Evolutionary conservation across 1,139 yeast species (phyloP).

Genomic region (Protomyces inundatus): DNA sequence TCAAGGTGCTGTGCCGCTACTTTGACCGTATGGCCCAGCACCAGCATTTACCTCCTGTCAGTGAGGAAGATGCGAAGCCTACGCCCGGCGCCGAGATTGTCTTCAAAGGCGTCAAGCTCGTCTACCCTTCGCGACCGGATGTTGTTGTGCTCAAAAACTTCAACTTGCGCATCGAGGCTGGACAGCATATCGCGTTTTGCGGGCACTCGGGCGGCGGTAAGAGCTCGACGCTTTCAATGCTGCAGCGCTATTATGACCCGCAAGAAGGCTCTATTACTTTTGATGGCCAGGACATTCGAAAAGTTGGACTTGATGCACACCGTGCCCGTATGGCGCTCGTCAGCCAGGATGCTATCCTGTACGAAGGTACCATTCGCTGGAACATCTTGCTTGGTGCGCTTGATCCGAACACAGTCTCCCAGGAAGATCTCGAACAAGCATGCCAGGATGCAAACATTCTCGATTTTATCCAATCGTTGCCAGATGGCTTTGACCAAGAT

Average conservation of each 20-base stretch:
- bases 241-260: slow-evolving; percentile 79
- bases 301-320: slow-evolving; percentile 64
- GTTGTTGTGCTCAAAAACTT: slow-evolving; percentile 61
- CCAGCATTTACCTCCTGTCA: slow-evolving; percentile 39
- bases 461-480: slow-evolving; percentile 52
- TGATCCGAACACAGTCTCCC: slow-evolving; percentile 46
- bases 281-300: slow-evolving; percentile 63
- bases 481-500: slow-evolving; percentile 72
- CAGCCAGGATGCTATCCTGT: slow-evolving; percentile 84
- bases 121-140: slow-evolving; percentile 81
- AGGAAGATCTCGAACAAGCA: slow-evolving; percentile 63
- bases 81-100: slow-evolving; percentile 44
- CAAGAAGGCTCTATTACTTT: slow-evolving; percentile 57
- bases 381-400: slow-evolving; percentile 70
- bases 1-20: slow-evolving; percentile 47
- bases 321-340: slow-evolving; percentile 77
- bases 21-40: slow-evolving; percentile 46
- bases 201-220: slow-evolving; percentile 98
- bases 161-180: slow-evolving; percentile 63
- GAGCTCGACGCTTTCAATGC: slow-evolving; percentile 67
- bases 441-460: slow-evolving; percentile 60
- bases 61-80: slow-evolving; percentile 42
- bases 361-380: slow-evolving; percentile 80
- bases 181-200: slow-evolving; percentile 85
- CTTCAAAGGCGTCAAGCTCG: slow-evolving; percentile 61